Base-by-base conservation (phyloP, 306 rosid species). In the Hippophae rhamnoides region DNA sequence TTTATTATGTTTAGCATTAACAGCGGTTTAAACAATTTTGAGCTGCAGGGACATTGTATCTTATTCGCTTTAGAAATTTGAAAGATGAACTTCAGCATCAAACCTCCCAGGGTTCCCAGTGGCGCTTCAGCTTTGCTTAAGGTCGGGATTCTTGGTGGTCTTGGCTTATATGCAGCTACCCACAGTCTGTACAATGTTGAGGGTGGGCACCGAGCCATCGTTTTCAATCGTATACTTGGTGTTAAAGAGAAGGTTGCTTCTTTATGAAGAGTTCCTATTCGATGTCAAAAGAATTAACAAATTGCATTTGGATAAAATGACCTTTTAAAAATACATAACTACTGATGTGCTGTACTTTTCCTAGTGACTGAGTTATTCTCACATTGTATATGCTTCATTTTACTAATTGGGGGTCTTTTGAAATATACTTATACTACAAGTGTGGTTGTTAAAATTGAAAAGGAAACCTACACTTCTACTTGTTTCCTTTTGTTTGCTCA, bases 181-280 rank as follows among this genome's bases (percentile, higher is more conserved):
- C 76, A 85, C 60, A 80, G 92, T 81, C 92, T 87, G 60, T 90
- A 85, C 95, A 85, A 87, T 66, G 96, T 87, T 23, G 95, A 90
- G 61, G 96, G 95, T 74, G 87, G 96, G 13, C 90, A 84, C 69
- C 79, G 87, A 8, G 96, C 96, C 47, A 83, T 90, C 48, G 81
- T 90, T 66, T 90, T 87, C 76, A 90, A 83, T 63, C 98, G 92
- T 52, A 10, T 90, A 3, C 46, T 71, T 40, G 96, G 89, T 65
- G 45, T 90, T 65, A 87, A 87, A 74, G 95, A 85, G 52, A 80
- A 87, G 98, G 96, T 83, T 70, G 59, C 13, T 62, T 6, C 60
- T 64, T 64, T 1, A 3, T 27, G 10, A 53, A 26, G 44, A 5
- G 59, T 69, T 66, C 41, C 61, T 58, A 47, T 26, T 12, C 48